Evolutionary conservation across 164 flowering plant genomes (phyloP).

Genomic region (Litsea cubeba): DNA sequence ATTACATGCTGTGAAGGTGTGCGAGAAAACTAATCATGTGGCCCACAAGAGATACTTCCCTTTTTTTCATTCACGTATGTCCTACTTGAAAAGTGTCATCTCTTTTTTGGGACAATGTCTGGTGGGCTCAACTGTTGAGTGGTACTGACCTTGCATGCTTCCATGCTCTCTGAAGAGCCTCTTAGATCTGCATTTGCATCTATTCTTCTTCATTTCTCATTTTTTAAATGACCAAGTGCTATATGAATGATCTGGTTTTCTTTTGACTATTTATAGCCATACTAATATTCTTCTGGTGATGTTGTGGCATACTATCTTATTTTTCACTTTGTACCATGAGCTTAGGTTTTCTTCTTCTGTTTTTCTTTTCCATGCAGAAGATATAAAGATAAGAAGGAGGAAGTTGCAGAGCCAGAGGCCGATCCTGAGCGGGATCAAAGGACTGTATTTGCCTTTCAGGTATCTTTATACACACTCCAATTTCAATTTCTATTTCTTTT

Average conservation of each 20-base stretch:
- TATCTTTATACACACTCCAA: conserved; percentile 8
- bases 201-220: not conserved
- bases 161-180: not conserved
- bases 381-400: conserved; percentile 78
- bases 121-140: no score
- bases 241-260: no score
- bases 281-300: not conserved
- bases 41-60: no score
- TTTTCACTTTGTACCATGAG: not conserved
- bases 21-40: no score
- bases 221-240: not conserved
- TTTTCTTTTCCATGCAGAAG: conserved; percentile 45
- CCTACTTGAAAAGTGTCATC: no score
- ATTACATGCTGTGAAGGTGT: no score
- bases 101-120: no score
- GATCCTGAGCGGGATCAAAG: conserved; percentile 98
- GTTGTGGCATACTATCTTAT: not conserved
- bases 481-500: not conserved
- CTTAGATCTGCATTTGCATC: not conserved
- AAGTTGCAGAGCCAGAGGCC: conserved; percentile 65
- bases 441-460: conserved; percentile 98
- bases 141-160: not conserved
- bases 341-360: conserved; percentile 1
- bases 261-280: no score
- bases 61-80: no score